Percentiles rank a stretch among this genome's conserved stretches.
These are phyloP conservation scores for Coemansia sp. DNA, from an alignment of 192 early-diverging fungal species.

Conservation along the genomic window DNA sequence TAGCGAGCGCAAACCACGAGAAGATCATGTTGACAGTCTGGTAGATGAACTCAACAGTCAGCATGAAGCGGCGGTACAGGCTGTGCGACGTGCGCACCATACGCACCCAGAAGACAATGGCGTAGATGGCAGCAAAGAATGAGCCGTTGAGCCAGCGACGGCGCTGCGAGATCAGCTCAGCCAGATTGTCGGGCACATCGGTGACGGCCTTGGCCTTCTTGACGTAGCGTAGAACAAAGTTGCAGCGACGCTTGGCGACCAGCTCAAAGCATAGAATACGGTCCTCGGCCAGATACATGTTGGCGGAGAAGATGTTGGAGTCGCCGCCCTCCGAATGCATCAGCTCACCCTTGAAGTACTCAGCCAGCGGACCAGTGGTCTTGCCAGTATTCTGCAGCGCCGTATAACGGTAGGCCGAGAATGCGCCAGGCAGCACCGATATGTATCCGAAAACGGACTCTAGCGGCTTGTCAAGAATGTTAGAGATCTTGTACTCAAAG, in stretches of 20 bases:
- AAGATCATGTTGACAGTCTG: slow-evolving; percentile 79
- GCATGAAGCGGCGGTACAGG: slow-evolving; percentile 67
- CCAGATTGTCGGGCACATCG: slow-evolving; percentile 88
- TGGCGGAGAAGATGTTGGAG: slow-evolving; percentile 77
- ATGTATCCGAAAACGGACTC: slow-evolving; percentile 96
- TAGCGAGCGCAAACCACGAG: slow-evolving; percentile 88
- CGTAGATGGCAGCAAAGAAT: slow-evolving; percentile 91
- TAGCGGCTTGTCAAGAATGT: slow-evolving; percentile 95
- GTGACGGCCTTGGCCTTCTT: slow-evolving; percentile 86
- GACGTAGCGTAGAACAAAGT: slow-evolving; percentile 86
- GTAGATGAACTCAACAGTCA: slow-evolving; percentile 82
- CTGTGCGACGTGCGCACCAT: slow-evolving; percentile 80
- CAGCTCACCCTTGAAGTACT: slow-evolving; percentile 93
- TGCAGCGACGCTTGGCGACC: slow-evolving; percentile 76
- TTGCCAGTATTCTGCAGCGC: slow-evolving; percentile 74
- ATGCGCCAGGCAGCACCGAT: slow-evolving; percentile 92
- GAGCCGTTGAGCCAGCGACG: slow-evolving; percentile 97
- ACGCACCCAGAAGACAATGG: slow-evolving; percentile 72
- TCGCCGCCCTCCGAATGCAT: slow-evolving; percentile 74
- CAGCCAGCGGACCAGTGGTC: slow-evolving; percentile 65
- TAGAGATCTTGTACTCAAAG: slow-evolving; percentile 99
- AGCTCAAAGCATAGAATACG: slow-evolving; percentile 96
- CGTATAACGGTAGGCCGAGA: slow-evolving; percentile 91
- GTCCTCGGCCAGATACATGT: slow-evolving; percentile 94
- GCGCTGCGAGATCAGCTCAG: slow-evolving; percentile 95